Evolutionary conservation across 768 basidiomycete species (phyloP).

Genomic region (Filobasidium wieringae): DNA sequence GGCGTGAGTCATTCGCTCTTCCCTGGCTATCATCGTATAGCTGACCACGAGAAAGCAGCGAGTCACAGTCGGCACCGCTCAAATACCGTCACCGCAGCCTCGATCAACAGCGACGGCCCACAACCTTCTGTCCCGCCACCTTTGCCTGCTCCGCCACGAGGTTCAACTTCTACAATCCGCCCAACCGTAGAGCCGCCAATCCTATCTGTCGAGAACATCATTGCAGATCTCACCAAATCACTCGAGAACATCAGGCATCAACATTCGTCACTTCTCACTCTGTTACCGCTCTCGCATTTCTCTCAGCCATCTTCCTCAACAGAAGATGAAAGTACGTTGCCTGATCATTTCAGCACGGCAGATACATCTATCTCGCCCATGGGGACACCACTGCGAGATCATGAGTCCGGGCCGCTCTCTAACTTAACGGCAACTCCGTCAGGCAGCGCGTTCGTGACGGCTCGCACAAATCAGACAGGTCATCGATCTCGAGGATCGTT

Average conservation of each 20-base stretch:
- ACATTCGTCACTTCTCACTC: constrained; percentile 11
- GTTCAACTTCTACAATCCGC: neutral
- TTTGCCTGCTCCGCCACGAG: neutral
- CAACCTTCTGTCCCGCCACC: neutral
- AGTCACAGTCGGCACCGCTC: neutral
- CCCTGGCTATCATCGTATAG: no score
- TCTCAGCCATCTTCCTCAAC: neutral
- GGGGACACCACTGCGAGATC: neutral
- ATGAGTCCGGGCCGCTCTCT: neutral
- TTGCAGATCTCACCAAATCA: neutral
- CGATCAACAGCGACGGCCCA: neutral
- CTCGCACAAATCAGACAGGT: neutral
- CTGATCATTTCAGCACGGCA: constrained; percentile 1
- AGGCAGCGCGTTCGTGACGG: neutral
- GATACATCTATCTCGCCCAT: neutral
- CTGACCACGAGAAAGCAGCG: no score
- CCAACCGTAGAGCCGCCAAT: neutral
- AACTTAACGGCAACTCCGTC: neutral
- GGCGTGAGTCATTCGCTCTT: constrained; percentile 1
- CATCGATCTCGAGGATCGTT: constrained; percentile 7
- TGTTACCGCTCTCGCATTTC: constrained; percentile 4
- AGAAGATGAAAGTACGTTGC: neutral
- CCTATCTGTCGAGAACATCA: neutral
- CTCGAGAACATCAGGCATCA: constrained; percentile 10
- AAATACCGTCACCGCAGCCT: neutral